Percentiles rank a stretch among this genome's conserved stretches.
These are phyloP conservation scores for Tuber microsphaerosporum DNA, from an alignment of 495 filamentous ascomycete genomes.

Conservation along the genomic window DNA sequence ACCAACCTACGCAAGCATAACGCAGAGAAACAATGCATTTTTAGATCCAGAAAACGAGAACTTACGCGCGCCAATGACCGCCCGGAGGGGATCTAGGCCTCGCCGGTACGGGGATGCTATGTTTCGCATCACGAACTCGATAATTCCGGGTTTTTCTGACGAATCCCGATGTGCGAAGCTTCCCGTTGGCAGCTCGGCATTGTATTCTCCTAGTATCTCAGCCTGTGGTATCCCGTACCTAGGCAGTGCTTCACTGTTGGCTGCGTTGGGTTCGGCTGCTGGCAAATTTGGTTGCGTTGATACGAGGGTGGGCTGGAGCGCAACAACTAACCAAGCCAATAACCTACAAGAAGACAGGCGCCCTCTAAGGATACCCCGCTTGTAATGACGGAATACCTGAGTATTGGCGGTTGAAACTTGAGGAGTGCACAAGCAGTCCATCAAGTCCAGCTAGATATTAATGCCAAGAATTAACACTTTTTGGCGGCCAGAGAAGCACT, in stretches of 20 bases:
- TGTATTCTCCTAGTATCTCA: background rate
- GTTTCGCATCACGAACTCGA: conserved; percentile 1
- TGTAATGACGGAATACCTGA: background rate
- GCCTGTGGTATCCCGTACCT: background rate
- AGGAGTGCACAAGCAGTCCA: background rate
- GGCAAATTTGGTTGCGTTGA: background rate
- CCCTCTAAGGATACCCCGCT: background rate
- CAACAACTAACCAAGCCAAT: background rate
- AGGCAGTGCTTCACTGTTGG: background rate
- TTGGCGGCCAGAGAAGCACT: too few species aligned
- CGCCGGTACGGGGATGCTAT: background rate
- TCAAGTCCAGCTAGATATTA: too few species aligned
- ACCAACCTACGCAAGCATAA: background rate
- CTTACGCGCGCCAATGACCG: background rate
- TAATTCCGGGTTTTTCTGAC: background rate
- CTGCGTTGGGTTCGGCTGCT: background rate
- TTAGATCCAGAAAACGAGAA: background rate
- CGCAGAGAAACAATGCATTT: background rate
- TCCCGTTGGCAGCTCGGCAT: background rate
- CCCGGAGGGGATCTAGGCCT: background rate
- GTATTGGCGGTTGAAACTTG: background rate
- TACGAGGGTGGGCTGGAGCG: background rate
- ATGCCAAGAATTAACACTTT: too few species aligned
- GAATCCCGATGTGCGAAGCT: background rate
- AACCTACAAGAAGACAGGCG: too few species aligned